These are phyloP conservation scores for Mucuna pruriens DNA, from an alignment of 306 rosid species.

Conservation along the genomic window DNA sequence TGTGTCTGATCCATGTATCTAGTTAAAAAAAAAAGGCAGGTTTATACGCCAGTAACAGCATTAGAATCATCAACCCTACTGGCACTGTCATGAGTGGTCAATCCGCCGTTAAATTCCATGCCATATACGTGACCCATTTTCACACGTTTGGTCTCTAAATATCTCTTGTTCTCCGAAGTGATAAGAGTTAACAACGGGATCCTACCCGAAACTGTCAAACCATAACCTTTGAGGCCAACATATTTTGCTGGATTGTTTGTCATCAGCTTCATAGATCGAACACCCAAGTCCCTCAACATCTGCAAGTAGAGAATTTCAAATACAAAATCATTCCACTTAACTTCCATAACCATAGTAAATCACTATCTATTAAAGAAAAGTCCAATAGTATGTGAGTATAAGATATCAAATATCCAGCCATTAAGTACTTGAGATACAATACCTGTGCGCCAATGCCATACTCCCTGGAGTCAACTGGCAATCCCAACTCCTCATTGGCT, in stretches of 20 bases:
- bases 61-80: conserved; percentile 39
- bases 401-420: neutral
- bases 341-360: conserved; percentile 6
- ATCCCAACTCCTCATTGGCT: conserved; percentile 93
- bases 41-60: conserved; percentile 37
- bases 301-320: conserved; percentile 45
- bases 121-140: conserved; percentile 83
- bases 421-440: neutral
- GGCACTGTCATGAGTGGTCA: conserved; percentile 43
- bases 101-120: conserved; percentile 42
- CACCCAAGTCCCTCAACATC: conserved; percentile 81
- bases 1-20: neutral
- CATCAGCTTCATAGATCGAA: conserved; percentile 86
- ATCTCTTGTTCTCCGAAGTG: conserved; percentile 76
- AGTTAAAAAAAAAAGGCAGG: neutral
- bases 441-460: conserved; percentile 99
- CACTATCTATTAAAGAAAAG: neutral
- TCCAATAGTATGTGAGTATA: neutral
- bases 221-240: conserved; percentile 83
- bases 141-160: conserved; percentile 73
- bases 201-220: conserved; percentile 74
- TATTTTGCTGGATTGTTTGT: conserved; percentile 91
- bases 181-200: conserved; percentile 73
- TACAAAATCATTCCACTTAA: neutral
- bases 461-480: conserved; percentile 95